These are phyloP conservation scores for Albatrellus ellisii DNA, from an alignment of 768 basidiomycete species.

Conservation along the genomic window DNA sequence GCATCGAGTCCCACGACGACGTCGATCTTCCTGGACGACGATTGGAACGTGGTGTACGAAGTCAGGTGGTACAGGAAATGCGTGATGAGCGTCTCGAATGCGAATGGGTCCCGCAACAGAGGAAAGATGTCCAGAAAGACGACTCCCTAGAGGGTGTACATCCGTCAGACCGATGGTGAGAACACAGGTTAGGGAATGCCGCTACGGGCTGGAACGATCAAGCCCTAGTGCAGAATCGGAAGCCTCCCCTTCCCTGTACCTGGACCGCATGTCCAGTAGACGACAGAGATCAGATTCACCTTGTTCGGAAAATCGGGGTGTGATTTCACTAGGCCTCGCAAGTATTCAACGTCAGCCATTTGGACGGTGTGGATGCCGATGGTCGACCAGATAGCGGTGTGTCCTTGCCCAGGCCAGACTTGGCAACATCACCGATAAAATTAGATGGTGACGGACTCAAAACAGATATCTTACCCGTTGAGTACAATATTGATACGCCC, in stretches of 20 bases:
- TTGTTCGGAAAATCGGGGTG: constrained; percentile 85
- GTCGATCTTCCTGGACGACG: constrained; percentile 62
- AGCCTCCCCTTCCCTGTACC: no score
- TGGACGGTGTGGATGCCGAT: not conserved
- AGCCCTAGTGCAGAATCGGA: no score
- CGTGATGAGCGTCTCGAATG: constrained; percentile 84
- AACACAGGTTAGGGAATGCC: no score
- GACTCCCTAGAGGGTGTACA: constrained; percentile 73
- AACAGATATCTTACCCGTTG: no score
- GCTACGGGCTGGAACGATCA: no score
- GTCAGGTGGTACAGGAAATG: constrained; percentile 79
- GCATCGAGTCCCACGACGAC: constrained; percentile 93
- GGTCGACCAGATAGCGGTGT: not conserved
- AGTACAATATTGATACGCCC: no score
- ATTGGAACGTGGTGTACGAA: constrained; percentile 54
- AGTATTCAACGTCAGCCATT: constrained; percentile 69
- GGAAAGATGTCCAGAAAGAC: constrained; percentile 94
- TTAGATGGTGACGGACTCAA: no score
- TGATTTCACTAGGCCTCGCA: constrained; percentile 44
- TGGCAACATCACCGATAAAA: not conserved
- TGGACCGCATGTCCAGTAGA: no score
- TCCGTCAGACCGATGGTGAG: no score
- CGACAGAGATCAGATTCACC: constrained; percentile 27
- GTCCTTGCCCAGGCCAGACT: not conserved
- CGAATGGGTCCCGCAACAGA: constrained; percentile 71